Percentiles rank a stretch among this genome's conserved stretches.
phyloP scores from a whole-genome alignment of 768 basidiomycete genomes.

The Sporobolomyces phaffii region DNA sequence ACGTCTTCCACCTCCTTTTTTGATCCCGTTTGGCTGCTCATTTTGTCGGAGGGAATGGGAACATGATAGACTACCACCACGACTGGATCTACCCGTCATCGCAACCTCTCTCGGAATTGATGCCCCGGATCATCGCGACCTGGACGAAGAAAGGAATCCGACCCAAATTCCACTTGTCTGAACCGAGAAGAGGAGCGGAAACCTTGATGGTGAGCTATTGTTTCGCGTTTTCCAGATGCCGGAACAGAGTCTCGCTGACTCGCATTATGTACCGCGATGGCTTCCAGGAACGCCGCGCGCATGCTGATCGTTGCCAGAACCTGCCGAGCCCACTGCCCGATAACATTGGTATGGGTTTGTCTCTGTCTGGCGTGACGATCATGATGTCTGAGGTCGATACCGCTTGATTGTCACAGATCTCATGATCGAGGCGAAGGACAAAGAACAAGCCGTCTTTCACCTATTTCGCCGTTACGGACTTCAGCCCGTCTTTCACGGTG shows the following conservation, averaged over 20 bases:
- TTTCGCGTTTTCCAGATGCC: background rate
- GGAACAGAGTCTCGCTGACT: too few relatives aligned
- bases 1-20: constrained; percentile 15
- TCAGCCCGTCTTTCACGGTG: constrained; percentile 57
- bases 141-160: constrained; percentile 70
- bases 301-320: constrained; percentile 70
- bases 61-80: constrained; percentile 64
- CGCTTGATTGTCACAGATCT: constrained; percentile 33
- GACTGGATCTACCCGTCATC: constrained; percentile 57
- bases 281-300: constrained; percentile 63
- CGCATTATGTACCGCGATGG: too few relatives aligned
- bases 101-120: constrained; percentile 59
- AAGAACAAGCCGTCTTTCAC: constrained; percentile 88
- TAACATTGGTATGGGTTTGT: constrained; percentile 44
- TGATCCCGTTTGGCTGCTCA: background rate
- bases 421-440: constrained; percentile 63
- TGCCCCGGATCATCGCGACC: constrained; percentile 66
- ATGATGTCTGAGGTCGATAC: too few relatives aligned
- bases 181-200: constrained; percentile 76
- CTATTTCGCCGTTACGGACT: constrained; percentile 71
- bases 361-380: background rate
- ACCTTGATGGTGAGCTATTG: constrained; percentile 56
- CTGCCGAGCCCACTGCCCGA: constrained; percentile 54
- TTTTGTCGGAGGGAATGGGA: background rate
- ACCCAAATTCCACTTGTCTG: constrained; percentile 88